Evolutionary conservation across 805 yeast genomes (phyloP).

Genomic region (Scheffersomyces lignosus): DNA sequence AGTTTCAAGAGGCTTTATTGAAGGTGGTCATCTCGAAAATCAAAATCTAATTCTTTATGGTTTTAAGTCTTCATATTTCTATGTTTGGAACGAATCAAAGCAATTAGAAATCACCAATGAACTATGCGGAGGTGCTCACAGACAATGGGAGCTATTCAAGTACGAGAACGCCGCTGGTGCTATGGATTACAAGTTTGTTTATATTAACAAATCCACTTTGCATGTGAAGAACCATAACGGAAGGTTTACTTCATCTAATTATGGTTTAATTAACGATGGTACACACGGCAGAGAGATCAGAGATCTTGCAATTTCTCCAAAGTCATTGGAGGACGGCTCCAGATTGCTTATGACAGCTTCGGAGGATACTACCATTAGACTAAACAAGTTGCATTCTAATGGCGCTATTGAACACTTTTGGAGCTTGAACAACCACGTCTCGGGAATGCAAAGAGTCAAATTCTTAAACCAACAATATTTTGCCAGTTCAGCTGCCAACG

Average conservation of each 20-base stretch:
- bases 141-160: slow-evolving; percentile 66
- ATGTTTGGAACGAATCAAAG: slow-evolving; percentile 77
- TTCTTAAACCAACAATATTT: slow-evolving; percentile 51
- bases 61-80: slow-evolving; percentile 76
- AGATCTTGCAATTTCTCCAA: slow-evolving; percentile 58
- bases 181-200: slow-evolving; percentile 51
- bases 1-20: slow-evolving; percentile 74
- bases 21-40: slow-evolving; percentile 58
- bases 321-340: slow-evolving; percentile 21
- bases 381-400: slow-evolving; percentile 41
- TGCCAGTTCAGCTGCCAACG: slow-evolving; percentile 74
- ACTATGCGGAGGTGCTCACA: slow-evolving; percentile 88
- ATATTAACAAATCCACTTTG: slow-evolving; percentile 54
- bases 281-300: slow-evolving; percentile 93
- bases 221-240: slow-evolving; percentile 29
- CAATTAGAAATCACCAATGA: slow-evolving; percentile 70
- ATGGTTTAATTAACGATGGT: slow-evolving; percentile 50
- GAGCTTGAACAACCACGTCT: slow-evolving; percentile 78
- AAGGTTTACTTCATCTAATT: slow-evolving; percentile 15
- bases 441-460: slow-evolving; percentile 79
- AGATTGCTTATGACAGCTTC: slow-evolving; percentile 71
- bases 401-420: slow-evolving; percentile 52
- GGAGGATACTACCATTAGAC: slow-evolving; percentile 79
- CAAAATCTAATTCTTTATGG: slow-evolving; percentile 67
- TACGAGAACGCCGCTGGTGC: too few relatives aligned